Evolutionary conservation across 176 grass and related monocot genomes (phyloP), one percentile per base, ranked within the genome.

Genomic region (Poa annua): DNA sequence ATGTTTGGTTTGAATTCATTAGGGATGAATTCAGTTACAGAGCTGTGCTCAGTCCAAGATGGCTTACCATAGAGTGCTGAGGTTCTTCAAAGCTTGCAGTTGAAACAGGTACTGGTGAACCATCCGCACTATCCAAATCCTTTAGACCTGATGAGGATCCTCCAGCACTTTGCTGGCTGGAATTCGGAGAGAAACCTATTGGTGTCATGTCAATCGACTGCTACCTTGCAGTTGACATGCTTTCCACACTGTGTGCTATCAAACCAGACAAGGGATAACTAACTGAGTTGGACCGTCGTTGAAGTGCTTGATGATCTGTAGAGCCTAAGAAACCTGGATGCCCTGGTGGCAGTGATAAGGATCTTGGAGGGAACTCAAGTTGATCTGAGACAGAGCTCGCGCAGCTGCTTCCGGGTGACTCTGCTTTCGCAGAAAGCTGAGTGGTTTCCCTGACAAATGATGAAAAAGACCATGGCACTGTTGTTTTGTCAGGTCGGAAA

Each of bases 391-490:
- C 41, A 63, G 65, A 76, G 66, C 82, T 66, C 5, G 73, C 68
- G 3, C 39, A 62, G 38, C 85, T 93, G 45, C 87, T 90, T 88
- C 11, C 49, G 9, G 91, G 88, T 73, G 88, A 85, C 32, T 73
- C 53, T 51, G 41, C 50, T 60, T 82, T 80, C 32, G 41, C 9
- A 55, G 7, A 56, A 20, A 85, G 51, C 29, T 70, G 29, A 82
- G 44, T 56, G 78, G 88, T 64, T 55, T 93, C 88, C 88, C 91
- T 93, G 51, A 82, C 71, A 79, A 54, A 47, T 74, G 32, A 62
- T n/a, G 22, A 86, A 69, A 15, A 74, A 77, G 29, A 42, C 7
- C 5, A 75, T 48, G 56, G 0, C 45, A 79, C 52, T 5, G 0
- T 61, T 33, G 11, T 33, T 71, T 82, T 71, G 41, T 38, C 67